phyloP scores from a whole-genome alignment of 2,329 filamentous ascomycete species.

The Exophiala alcalophila region DNA sequence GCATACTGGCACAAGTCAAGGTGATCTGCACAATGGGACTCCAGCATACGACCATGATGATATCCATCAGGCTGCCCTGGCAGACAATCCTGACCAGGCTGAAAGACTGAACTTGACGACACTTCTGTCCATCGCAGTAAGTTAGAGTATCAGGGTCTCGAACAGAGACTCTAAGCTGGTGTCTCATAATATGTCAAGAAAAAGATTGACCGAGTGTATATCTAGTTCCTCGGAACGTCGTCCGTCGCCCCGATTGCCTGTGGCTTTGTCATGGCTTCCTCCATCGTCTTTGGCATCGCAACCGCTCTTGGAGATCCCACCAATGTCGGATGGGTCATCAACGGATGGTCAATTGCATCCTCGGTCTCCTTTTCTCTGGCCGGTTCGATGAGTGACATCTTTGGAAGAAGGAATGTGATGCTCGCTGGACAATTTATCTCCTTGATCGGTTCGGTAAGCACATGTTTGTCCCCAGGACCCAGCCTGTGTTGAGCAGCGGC shows the following conservation, averaged over 20 bases:
- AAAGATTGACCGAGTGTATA: background rate
- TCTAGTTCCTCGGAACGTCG: slow-evolving; percentile 7
- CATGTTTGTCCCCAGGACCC: too few species aligned
- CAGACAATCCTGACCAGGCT: slow-evolving; percentile 11
- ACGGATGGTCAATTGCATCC: slow-evolving; percentile 14
- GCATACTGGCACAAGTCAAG: background rate
- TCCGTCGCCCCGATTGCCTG: slow-evolving; percentile 30
- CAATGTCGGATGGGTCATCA: slow-evolving; percentile 7
- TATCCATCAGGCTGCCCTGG: slow-evolving; percentile 15
- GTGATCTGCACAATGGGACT: too few species aligned
- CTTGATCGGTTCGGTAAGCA: slow-evolving; percentile 35
- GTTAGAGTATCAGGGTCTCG: too few species aligned
- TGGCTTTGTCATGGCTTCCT: slow-evolving; percentile 31
- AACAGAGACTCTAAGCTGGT: too few species aligned
- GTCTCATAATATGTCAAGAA: too few species aligned
- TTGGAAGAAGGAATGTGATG: slow-evolving; percentile 37
- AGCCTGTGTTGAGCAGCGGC: too few species aligned
- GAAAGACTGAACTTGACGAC: slow-evolving; percentile 6
- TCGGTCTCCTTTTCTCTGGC: slow-evolving; percentile 31
- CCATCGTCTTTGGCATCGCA: slow-evolving; percentile 10
- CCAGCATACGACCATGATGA: slow-evolving; percentile 10
- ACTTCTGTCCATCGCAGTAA: slow-evolving; percentile 9
- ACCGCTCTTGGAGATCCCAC: slow-evolving; percentile 9
- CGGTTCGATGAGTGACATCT: slow-evolving; percentile 38
- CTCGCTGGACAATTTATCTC: slow-evolving; percentile 33